These are phyloP conservation scores for Syncephalastrum contaminatum DNA, from an alignment of 371 early-diverging fungal species.

Conservation along the genomic window DNA sequence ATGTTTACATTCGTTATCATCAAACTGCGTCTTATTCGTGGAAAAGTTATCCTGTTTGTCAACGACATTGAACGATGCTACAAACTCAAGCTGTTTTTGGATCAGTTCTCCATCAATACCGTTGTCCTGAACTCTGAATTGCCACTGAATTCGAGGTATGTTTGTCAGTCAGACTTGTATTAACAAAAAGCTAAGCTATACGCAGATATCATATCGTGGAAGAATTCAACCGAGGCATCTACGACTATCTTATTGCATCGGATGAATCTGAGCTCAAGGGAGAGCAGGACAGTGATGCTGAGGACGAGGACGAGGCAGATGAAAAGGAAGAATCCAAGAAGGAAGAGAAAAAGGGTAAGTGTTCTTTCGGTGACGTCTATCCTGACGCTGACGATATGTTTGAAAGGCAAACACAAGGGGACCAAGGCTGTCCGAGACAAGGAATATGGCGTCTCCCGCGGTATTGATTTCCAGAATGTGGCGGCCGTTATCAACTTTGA, in stretches of 20 bases:
- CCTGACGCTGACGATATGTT: too few relatives aligned
- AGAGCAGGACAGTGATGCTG: constrained; percentile 63
- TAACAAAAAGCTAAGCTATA: too few relatives aligned
- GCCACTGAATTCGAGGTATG: constrained; percentile 76
- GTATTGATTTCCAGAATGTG: constrained; percentile 95
- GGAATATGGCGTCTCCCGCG: constrained; percentile 96
- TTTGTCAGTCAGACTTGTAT: too few relatives aligned
- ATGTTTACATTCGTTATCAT: constrained; percentile 86
- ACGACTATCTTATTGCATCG: constrained; percentile 94
- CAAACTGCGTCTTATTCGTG: constrained; percentile 85
- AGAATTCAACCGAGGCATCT: constrained; percentile 96
- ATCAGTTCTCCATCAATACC: constrained; percentile 90
- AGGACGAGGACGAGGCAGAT: constrained; percentile 27
- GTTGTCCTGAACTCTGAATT: constrained; percentile 94
- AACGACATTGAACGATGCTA: constrained; percentile 93
- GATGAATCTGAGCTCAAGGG: constrained; percentile 81
- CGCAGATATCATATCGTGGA: constrained; percentile 89
- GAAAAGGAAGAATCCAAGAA: constrained; percentile 15
- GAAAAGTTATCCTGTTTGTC: constrained; percentile 92
- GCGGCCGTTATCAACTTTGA: constrained; percentile 98
- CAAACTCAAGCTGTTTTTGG: constrained; percentile 89
- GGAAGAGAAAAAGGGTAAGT: constrained; percentile 20
- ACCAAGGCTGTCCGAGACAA: constrained; percentile 62
- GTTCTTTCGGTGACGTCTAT: too few relatives aligned
- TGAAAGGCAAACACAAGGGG: constrained; percentile 35